Percentiles rank a stretch among this genome's conserved stretches.
Conservation (phyloP, 2,329 filamentous ascomycete species). For the Chaetomium strumarium region DNA sequence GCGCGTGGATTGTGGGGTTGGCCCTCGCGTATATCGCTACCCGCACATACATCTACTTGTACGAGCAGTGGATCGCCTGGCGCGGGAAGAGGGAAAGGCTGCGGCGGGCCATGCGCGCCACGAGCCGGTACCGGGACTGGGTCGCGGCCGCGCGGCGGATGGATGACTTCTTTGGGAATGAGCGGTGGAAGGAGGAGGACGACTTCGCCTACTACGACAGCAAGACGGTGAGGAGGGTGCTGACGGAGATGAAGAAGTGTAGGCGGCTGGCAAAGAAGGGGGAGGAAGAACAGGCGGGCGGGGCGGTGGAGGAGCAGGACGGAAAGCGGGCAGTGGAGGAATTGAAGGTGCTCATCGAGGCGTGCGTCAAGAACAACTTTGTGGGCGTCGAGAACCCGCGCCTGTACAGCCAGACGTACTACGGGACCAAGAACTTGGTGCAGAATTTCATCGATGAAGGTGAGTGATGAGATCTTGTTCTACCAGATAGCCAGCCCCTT, state of each 20-base stretch:
- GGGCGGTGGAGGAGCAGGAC: constrained; percentile 24
- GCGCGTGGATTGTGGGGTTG: constrained; percentile 73
- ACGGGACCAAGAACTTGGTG: constrained; percentile 90
- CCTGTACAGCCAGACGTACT: constrained; percentile 96
- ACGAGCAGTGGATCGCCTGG: constrained; percentile 91
- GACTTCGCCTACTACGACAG: constrained; percentile 83
- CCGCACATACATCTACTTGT: constrained; percentile 81
- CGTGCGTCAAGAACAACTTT: constrained; percentile 97
- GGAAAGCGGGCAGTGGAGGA: constrained; percentile 60
- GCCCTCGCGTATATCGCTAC: constrained; percentile 72
- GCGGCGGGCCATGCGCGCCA: constrained; percentile 62
- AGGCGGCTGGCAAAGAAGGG: constrained; percentile 52
- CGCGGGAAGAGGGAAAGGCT: constrained; percentile 69
- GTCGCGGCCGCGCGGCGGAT: constrained; percentile 70
- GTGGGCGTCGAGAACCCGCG: constrained; percentile 88
- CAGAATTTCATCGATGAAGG: constrained; percentile 85
- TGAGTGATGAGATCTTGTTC: constrained; percentile 39
- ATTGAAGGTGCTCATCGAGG: constrained; percentile 71
- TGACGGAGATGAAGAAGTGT: constrained; percentile 65
- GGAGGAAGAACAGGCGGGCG: constrained; percentile 27
- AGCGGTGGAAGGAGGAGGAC: constrained; percentile 72
- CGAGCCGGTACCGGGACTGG: constrained; percentile 79
- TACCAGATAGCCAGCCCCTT: not conserved
- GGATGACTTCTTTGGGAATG: constrained; percentile 74
- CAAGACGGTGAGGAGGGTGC: constrained; percentile 71